Evolutionary conservation across 2,329 filamentous ascomycete genomes (phyloP).

Genomic region (Ophiobolus disseminans): DNA sequence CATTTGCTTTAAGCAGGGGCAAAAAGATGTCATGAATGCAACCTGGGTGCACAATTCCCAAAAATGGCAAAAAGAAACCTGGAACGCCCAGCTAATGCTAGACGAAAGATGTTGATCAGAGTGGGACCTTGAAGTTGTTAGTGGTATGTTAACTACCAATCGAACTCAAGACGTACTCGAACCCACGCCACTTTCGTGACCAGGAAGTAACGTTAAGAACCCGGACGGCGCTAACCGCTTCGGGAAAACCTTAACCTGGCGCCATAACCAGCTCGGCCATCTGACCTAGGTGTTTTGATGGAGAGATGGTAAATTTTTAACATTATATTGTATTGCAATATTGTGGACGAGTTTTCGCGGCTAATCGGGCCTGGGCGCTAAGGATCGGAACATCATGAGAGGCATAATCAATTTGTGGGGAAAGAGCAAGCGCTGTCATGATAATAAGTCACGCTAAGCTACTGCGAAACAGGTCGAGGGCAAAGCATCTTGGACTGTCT

Average conservation of each 20-base stretch:
- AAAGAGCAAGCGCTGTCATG: no score
- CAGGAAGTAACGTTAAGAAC: constrained; percentile 3
- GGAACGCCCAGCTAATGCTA: constrained; percentile 1
- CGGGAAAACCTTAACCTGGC: constrained; percentile 9
- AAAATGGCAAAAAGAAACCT: constrained; percentile 1
- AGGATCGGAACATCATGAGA: no score
- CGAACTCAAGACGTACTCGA: neutral
- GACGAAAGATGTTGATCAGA: constrained; percentile 8
- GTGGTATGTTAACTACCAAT: neutral
- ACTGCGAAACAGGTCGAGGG: no score
- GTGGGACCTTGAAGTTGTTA: constrained; percentile 1
- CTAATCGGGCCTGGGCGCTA: no score
- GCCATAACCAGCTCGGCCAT: constrained; percentile 7
- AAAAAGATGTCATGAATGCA: no score
- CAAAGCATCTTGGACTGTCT: no score
- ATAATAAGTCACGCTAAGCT: no score
- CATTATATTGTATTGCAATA: no score
- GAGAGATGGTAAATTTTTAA: neutral
- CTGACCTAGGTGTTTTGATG: neutral
- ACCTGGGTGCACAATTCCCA: no score
- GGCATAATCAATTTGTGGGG: no score
- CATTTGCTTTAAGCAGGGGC: no score
- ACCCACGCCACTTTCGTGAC: constrained; percentile 13
- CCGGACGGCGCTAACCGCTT: neutral
- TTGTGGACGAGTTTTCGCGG: no score